phyloP scores from a whole-genome alignment of 305 asterid species.

The Fraxinus sp. region DNA sequence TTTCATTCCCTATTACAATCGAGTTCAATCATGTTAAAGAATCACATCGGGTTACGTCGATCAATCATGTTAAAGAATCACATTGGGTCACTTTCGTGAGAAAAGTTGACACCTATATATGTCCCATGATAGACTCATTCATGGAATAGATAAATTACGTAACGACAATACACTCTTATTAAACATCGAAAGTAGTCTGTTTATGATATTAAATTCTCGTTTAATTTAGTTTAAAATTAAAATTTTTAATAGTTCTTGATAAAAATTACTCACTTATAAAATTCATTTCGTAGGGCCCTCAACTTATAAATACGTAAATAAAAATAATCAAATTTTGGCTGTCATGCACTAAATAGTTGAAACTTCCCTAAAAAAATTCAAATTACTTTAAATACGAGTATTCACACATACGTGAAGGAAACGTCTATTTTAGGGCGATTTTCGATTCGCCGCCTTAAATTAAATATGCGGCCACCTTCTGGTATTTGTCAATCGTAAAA shows the following conservation, averaged over 20 bases:
- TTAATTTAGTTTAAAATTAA: too few relatives aligned
- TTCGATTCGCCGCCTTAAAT: not conserved
- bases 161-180: not conserved
- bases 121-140: not conserved
- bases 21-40: too few relatives aligned
- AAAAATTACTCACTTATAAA: too few relatives aligned
- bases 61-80: too few relatives aligned
- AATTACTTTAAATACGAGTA: not conserved
- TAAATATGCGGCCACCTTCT: not conserved
- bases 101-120: too few relatives aligned
- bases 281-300: not conserved
- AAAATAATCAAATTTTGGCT: not conserved
- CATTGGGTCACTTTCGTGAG: too few relatives aligned
- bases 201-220: too few relatives aligned
- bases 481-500: not conserved
- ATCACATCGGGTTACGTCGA: too few relatives aligned
- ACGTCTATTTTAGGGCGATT: not conserved
- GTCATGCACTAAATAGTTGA: not conserved
- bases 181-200: too few relatives aligned
- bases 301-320: too few relatives aligned
- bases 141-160: not conserved
- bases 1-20: too few relatives aligned
- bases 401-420: not conserved
- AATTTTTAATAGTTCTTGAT: too few relatives aligned
- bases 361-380: not conserved